These are phyloP conservation scores for Monascus purpureus DNA, from an alignment of 495 filamentous ascomycete species.

Conservation along the genomic window DNA sequence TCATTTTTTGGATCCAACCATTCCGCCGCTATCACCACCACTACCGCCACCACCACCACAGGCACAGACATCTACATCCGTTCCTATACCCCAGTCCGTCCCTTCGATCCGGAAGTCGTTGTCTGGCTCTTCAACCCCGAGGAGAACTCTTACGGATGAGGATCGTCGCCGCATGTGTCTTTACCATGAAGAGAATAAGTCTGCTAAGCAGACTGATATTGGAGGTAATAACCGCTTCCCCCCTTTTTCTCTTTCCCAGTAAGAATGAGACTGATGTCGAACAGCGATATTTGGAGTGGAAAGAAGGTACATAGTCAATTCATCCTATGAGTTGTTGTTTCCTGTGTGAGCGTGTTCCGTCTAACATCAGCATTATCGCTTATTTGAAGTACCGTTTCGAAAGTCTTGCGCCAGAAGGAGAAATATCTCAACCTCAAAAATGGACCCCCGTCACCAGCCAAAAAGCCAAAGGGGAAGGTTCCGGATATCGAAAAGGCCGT, in stretches of 20 bases:
- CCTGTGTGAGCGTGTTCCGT: background rate
- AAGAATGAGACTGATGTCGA: background rate
- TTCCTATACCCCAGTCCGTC: constrained; percentile 30
- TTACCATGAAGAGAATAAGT: constrained; percentile 88
- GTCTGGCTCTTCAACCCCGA: constrained; percentile 48
- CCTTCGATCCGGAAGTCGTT: constrained; percentile 37
- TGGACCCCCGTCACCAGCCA: constrained; percentile 75
- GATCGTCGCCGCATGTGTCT: constrained; percentile 89
- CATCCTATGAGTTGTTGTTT: constrained; percentile 3
- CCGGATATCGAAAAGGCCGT: constrained; percentile 94
- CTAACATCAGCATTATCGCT: constrained; percentile 13
- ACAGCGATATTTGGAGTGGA: constrained; percentile 90
- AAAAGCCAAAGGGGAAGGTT: constrained; percentile 78
- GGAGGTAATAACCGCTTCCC: constrained; percentile 46
- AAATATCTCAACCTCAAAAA: constrained; percentile 89
- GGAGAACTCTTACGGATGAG: constrained; percentile 85
- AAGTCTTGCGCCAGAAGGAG: constrained; percentile 90
- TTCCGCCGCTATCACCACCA: too few species aligned
- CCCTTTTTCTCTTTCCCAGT: constrained; percentile 1
- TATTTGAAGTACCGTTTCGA: constrained; percentile 79
- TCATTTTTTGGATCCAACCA: constrained; percentile 12
- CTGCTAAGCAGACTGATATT: constrained; percentile 96
- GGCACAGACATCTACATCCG: constrained; percentile 35
- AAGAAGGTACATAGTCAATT: constrained; percentile 56
- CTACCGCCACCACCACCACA: constrained; percentile 44